Conservation (phyloP, 176 grass and related monocot genomes). For the Tuctoria greenei region DNA sequence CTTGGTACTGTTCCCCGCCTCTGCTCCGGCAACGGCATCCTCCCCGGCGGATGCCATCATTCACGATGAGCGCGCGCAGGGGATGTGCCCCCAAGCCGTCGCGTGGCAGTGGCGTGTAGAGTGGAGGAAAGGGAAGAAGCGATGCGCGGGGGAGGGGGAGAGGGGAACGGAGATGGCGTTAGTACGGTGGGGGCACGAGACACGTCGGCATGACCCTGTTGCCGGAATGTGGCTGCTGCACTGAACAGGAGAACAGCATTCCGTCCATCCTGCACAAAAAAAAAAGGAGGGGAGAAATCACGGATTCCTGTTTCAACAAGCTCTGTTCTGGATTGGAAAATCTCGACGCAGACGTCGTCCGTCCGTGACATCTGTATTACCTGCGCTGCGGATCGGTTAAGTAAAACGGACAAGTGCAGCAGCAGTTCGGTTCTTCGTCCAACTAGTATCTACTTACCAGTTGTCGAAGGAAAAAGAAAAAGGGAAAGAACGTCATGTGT, state of each 20-base stretch:
- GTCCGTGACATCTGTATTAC: background rate
- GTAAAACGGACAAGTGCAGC: background rate
- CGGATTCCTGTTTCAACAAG: background rate
- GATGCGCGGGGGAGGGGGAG: too few species aligned
- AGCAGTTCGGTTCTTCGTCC: background rate
- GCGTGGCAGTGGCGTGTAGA: background rate
- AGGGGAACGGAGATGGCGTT: background rate
- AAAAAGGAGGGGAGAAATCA: background rate
- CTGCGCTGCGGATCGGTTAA: background rate
- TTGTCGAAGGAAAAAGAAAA: background rate
- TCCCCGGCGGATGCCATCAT: background rate
- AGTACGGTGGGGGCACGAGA: slow-evolving; percentile 23
- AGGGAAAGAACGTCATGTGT: background rate
- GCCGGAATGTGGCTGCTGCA: slow-evolving; percentile 15
- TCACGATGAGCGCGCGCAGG: background rate
- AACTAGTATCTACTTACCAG: background rate
- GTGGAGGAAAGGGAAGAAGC: slow-evolving; percentile 3
- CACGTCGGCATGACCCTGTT: slow-evolving; percentile 39
- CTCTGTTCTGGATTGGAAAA: background rate
- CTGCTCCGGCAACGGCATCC: background rate
- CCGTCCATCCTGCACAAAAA: background rate
- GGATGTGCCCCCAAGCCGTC: background rate
- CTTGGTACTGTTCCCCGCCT: background rate
- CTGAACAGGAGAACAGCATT: slow-evolving; percentile 12
- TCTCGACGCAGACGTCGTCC: background rate